Evolutionary conservation across 2,329 filamentous ascomycete species (phyloP), one percentile per base, ranked within the genome.

Genomic region (Fusarium protoensiforme): DNA sequence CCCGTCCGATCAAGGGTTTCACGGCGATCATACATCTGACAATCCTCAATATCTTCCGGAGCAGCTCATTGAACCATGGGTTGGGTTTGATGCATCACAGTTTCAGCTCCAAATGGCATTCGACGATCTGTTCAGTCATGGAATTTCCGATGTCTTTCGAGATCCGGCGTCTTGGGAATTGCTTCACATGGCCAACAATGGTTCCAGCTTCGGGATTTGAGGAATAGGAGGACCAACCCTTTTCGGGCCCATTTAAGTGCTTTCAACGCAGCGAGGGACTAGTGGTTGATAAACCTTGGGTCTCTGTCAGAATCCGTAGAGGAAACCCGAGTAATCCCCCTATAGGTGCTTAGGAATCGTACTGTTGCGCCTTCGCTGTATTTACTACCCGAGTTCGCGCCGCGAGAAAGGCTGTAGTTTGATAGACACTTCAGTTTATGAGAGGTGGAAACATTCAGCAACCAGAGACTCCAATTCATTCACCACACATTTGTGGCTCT

Each of bases 91-190:
- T 16, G 18, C 18, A 5, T 56, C 67, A 7, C 46, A 20, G 10
- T 61, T 51, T 27, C 64, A 67, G 14, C 33, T 69, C 0, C 56
- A 69, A 24, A 38, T 43, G 27, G 56, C 64, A 4, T 69, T 67
- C 18, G 41, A 63, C n/a, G 56, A 67, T 43, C 31, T 69, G 16
- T 64, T 69, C 7, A 61, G 64, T 29, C 57, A 69, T 33, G 67
- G 67, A 3, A 53, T 69, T 29, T 41, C 65, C 4, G 61, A 69
- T 16, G 67, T 53, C 1, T 63, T 69, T 31, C 60, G 60, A 31
- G 59, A 69, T 57, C 64, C 64, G 1, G 64, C 64, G 3, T 67
- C 59, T 14, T 69, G 67, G 67, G 67, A 69, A 13, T 57, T 60
- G n/a, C 58, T 67, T 22, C 56, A 59, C 14, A 41, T 59, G 22